Percentiles rank a stretch among this genome's conserved stretches.
These are phyloP conservation scores for Penicillium oxalicum DNA, from an alignment of 2,329 filamentous ascomycete species.

Conservation along the genomic window DNA sequence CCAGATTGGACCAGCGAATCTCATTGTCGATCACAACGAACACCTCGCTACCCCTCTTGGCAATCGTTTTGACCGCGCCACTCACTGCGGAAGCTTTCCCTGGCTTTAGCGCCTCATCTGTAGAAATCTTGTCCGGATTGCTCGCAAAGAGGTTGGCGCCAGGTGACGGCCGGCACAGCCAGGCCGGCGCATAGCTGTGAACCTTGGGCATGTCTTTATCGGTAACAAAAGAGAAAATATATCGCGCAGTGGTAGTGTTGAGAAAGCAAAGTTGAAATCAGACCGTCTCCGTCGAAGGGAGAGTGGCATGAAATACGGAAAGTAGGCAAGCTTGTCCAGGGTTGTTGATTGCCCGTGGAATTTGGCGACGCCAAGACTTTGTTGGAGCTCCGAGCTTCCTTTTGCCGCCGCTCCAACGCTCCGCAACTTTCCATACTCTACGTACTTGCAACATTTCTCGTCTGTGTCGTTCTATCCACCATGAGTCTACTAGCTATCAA, in stretches of 20 bases:
- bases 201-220: conserved; percentile 67
- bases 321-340: conserved; percentile 1
- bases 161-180: conserved; percentile 72
- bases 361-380: conserved; percentile 21
- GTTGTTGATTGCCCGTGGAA: conserved; percentile 19
- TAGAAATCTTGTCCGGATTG: conserved; percentile 40
- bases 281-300: conserved; percentile 5
- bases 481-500: conserved; percentile 28
- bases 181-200: conserved; percentile 76
- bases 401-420: conserved; percentile 13
- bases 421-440: not conserved
- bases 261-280: not conserved
- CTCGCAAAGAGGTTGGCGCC: conserved; percentile 71
- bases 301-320: not conserved
- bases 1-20: conserved; percentile 84
- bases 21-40: conserved; percentile 86
- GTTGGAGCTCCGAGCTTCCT: conserved; percentile 21
- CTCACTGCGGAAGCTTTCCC: conserved; percentile 18
- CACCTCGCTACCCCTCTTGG: conserved; percentile 74
- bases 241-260: not conserved
- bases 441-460: not conserved
- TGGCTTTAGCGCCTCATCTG: conserved; percentile 22
- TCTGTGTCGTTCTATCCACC: conserved; percentile 1
- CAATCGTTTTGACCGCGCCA: conserved; percentile 59
- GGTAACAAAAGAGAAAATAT: not conserved